Percentiles rank a stretch among this genome's conserved stretches.
Conservation (phyloP, 2,329 filamentous ascomycete genomes). For the Xylaria sp. region DNA sequence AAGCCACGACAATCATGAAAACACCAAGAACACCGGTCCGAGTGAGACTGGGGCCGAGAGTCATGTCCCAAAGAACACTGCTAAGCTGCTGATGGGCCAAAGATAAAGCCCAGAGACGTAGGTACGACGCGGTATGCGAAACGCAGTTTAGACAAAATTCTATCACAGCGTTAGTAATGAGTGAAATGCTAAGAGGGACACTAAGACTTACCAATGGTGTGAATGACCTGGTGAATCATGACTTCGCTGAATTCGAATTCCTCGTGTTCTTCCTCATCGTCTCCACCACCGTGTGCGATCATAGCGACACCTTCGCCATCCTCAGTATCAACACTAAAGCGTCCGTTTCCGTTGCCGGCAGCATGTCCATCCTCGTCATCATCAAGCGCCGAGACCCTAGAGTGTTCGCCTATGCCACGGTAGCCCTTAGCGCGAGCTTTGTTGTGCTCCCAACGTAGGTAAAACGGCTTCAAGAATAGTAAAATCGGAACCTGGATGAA, state of each 20-base stretch:
- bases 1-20: constrained; percentile 82
- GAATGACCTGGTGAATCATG: constrained; percentile 99
- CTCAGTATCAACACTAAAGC: constrained; percentile 73
- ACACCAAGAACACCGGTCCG: constrained; percentile 75
- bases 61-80: constrained; percentile 97
- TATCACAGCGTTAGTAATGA: constrained; percentile 50
- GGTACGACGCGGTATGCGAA: constrained; percentile 97
- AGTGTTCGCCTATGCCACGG: constrained; percentile 89
- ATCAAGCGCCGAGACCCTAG: constrained; percentile 88
- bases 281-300: constrained; percentile 62
- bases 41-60: constrained; percentile 79
- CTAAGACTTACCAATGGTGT: constrained; percentile 84
- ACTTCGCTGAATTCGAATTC: constrained; percentile 97
- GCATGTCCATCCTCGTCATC: constrained; percentile 77
- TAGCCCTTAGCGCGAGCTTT: constrained; percentile 87
- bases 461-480: constrained; percentile 95
- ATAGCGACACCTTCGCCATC: constrained; percentile 71
- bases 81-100: constrained; percentile 98
- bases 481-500: constrained; percentile 88
- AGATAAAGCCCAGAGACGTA: constrained; percentile 97
- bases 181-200: background rate
- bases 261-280: constrained; percentile 84
- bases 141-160: constrained; percentile 99
- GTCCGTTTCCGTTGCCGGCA: constrained; percentile 68
- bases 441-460: constrained; percentile 94